A percentile compares a stretch with the other conserved stretches of the same genome.
These are phyloP conservation scores for Babesia divergens DNA, from an alignment of 169 alveolate species.

Conservation along the genomic window DNA sequence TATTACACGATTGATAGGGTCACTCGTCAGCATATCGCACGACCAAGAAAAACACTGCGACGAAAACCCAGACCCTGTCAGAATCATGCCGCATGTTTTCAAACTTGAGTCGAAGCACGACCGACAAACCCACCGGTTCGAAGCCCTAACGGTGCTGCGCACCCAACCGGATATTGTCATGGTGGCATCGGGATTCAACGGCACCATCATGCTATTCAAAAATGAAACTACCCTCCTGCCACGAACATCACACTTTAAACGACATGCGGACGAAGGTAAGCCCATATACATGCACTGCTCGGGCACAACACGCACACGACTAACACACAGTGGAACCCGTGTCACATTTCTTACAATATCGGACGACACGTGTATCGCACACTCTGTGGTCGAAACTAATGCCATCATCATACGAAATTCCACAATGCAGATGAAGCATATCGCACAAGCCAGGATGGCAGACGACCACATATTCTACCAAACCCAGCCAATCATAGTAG, in stretches of 20 bases:
- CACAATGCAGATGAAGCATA: not conserved
- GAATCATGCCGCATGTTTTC: conserved; percentile 14
- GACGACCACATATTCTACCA: conserved; percentile 17
- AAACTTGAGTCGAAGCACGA: conserved; percentile 19
- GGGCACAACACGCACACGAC: not conserved
- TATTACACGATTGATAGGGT: not conserved
- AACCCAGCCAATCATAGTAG: conserved; percentile 18
- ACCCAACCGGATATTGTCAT: conserved; percentile 29
- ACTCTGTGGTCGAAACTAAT: conserved; percentile 10
- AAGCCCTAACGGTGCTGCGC: conserved; percentile 23
- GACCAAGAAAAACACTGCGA: not conserved
- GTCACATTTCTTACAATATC: not conserved
- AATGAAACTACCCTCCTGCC: not conserved
- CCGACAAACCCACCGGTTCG: conserved; percentile 4
- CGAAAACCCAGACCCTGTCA: not conserved
- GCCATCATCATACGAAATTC: not conserved
- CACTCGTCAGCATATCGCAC: not conserved
- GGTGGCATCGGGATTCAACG: conserved; percentile 12
- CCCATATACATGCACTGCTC: not conserved
- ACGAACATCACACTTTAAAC: conserved; percentile 22
- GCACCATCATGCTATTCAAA: conserved; percentile 1
- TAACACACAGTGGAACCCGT: not conserved
- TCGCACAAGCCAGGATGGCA: not conserved
- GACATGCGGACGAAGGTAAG: not conserved
- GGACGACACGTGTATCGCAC: conserved; percentile 8